Base-by-base conservation (phyloP, 495 filamentous ascomycete species). In the Podospora australis region DNA sequence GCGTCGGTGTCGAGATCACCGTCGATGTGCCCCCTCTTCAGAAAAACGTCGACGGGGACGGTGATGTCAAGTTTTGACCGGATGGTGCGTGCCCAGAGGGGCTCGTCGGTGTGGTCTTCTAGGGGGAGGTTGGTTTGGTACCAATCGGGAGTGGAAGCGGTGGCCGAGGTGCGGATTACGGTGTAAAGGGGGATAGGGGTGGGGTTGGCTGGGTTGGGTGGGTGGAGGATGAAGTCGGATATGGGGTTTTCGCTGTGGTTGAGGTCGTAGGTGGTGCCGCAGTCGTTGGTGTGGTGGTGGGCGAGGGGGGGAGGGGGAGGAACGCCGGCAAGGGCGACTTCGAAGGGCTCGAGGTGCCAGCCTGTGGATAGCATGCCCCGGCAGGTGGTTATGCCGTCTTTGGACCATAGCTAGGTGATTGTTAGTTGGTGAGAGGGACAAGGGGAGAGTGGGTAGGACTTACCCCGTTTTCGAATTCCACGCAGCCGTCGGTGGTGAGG, bases 391-490 rank as follows among this genome's bases (percentile, higher is more conserved):
- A 46, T 46, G 3, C 49, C 24, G 1, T 46, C 59, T 13, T 57
- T 44, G 1, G 48, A 50, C 71, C 66, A 73, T 22, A 71, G 54
- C 71, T 74, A n/a, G n/a, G n/a, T n/a, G n/a, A n/a, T n/a, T n/a
- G n/a, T n/a, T n/a, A n/a, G n/a, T n/a, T n/a, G n/a, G n/a, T n/a
- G n/a, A n/a, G n/a, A 21, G 14, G 36, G 6, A 25, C 3, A 14
- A 45, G 14, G 13, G 3, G 6, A 20, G 16, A 43, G 20, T 6
- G 3, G 3, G 20, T 19, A 13, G 39, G 32, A 17, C 68, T 45
- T 55, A 71, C 72, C 6, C 53, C 55, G 32, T 72, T 59, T 47
- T 76, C 72, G 59, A 71, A 76, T 49, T 67, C 65, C 2, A 76
- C 60, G 46, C 74, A 73, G 0, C 66, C 59, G 35, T 76, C 70